phyloP scores from a whole-genome alignment of 2,329 filamentous ascomycete genomes.

The Fusarium nisikadoi region DNA sequence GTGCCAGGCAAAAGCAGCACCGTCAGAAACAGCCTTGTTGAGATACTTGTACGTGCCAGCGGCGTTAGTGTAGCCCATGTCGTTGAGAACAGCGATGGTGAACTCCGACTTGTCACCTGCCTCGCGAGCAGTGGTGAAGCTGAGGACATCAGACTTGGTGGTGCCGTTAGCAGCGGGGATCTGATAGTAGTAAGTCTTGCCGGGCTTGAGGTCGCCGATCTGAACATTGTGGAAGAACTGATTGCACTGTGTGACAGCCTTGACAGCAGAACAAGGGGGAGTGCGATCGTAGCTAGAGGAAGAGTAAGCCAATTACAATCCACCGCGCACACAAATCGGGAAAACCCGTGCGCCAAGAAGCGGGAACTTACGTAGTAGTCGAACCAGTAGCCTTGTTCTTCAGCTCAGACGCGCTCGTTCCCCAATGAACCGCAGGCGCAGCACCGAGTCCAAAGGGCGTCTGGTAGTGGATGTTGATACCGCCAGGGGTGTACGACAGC shows the following conservation, averaged over 20 bases:
- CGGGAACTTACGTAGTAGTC: background rate
- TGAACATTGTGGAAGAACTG: conserved; percentile 9
- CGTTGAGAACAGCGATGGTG: background rate
- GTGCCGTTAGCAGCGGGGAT: background rate
- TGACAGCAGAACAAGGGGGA: background rate
- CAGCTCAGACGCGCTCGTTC: background rate
- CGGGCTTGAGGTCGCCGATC: background rate
- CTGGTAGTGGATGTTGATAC: conserved; percentile 2
- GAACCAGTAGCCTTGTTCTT: background rate
- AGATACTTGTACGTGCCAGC: background rate
- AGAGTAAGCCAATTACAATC: background rate
- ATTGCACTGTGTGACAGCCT: background rate
- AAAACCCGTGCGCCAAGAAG: background rate
- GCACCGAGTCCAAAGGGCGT: background rate
- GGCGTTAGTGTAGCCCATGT: conserved; percentile 4
- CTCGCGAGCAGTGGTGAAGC: background rate
- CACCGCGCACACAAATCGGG: background rate
- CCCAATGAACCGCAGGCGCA: background rate
- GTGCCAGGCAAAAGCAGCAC: background rate
- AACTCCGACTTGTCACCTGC: background rate
- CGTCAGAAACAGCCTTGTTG: background rate
- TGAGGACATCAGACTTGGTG: background rate
- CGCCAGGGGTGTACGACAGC: background rate
- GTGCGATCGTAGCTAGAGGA: background rate
- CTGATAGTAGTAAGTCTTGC: conserved; percentile 2